Base-by-base conservation (phyloP, 1,284 basidiomycete genomes). In the Bondarzewia mesenterica region DNA sequence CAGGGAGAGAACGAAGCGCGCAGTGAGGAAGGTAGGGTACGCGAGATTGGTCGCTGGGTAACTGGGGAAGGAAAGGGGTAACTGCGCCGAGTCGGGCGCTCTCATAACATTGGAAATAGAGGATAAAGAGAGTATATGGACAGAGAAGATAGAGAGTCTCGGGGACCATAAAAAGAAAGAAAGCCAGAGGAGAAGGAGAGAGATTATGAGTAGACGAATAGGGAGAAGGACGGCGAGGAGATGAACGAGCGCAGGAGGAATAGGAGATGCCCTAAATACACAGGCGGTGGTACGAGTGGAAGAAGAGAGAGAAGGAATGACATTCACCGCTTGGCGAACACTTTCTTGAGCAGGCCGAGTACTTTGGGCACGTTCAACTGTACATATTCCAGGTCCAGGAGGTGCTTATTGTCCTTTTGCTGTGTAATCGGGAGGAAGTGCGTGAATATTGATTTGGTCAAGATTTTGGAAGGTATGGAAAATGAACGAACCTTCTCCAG, bases 401-500 rank as follows among this genome's bases (percentile, higher is more conserved):
- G 73, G 58, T 94, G 90, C 59, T 97, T 93, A 68, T 94, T 94
- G 68, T 99, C 94, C 72, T 97, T 96, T 87, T 98, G 95, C 90
- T 96, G 65, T 61, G 48, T 44, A 46, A 43, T 20, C 26, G 41
- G 26, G 35, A 44, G 55, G 12, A 7, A 43, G 26, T 47, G 58
- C 46, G 58, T 42, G n/a, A 39, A 5, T 36, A 41, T 32, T 7
- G 6, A n/a, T 10, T 10, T 32, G 29, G 12, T n/a, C n/a, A n/a
- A n/a, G n/a, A 21, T 48, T 15, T 42, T 44, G 7, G 22, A 27
- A 42, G 21, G n/a, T 16, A 40, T 38, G 29, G 29, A 48, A 36
- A 42, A 35, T 40, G 8, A 3, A 62, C 73, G 22, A 50, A 89
- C 89, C 84, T 94, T 96, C 69, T 99, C 94, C 59, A 99, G 73